Percentiles rank a stretch among this genome's conserved stretches.
These are phyloP conservation scores for Penicillium maclennaniae DNA, from an alignment of 495 filamentous ascomycete genomes.

Conservation along the genomic window DNA sequence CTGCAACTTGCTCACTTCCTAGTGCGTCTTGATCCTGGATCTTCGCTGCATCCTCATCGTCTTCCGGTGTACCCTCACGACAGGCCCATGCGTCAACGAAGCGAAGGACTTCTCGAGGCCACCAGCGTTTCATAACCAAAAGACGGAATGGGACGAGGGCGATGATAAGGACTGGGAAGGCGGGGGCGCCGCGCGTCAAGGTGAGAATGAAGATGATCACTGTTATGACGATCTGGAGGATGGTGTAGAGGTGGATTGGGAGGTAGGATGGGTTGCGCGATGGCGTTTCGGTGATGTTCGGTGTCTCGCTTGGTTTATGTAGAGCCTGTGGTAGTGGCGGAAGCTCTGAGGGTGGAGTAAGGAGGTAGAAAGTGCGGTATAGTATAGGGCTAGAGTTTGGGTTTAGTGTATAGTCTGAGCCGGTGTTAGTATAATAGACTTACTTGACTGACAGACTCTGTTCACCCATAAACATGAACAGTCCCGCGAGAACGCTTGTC, in stretches of 20 bases:
- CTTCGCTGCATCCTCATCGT: conserved; percentile 46
- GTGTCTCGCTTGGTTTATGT: conserved; percentile 5
- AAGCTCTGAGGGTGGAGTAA: conserved; percentile 62
- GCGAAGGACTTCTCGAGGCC: conserved; percentile 56
- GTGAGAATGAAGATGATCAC: conserved; percentile 61
- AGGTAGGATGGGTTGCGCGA: conserved; percentile 39
- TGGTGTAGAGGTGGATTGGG: conserved; percentile 61
- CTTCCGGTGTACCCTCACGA: conserved; percentile 60
- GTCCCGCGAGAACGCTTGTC: conserved; percentile 62
- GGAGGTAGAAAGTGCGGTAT: conserved; percentile 57
- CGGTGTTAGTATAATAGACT: background rate
- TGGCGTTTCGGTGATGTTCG: conserved; percentile 1
- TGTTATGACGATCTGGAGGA: conserved; percentile 58
- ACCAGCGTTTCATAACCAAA: conserved; percentile 59
- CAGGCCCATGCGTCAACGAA: conserved; percentile 73
- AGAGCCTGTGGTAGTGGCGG: conserved; percentile 51
- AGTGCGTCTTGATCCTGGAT: background rate
- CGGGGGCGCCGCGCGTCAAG: conserved; percentile 59
- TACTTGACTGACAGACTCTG: conserved; percentile 66
- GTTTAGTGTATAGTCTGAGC: background rate
- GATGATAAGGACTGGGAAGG: conserved; percentile 66
- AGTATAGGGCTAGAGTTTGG: conserved; percentile 49
- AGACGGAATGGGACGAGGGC: conserved; percentile 61
- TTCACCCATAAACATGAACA: conserved; percentile 73
- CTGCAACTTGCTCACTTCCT: background rate